Percentiles rank a stretch among this genome's conserved stretches.
These are phyloP conservation scores for Zygoascus hellenicus DNA, from an alignment of 1,139 yeast genomes.

Conservation along the genomic window DNA sequence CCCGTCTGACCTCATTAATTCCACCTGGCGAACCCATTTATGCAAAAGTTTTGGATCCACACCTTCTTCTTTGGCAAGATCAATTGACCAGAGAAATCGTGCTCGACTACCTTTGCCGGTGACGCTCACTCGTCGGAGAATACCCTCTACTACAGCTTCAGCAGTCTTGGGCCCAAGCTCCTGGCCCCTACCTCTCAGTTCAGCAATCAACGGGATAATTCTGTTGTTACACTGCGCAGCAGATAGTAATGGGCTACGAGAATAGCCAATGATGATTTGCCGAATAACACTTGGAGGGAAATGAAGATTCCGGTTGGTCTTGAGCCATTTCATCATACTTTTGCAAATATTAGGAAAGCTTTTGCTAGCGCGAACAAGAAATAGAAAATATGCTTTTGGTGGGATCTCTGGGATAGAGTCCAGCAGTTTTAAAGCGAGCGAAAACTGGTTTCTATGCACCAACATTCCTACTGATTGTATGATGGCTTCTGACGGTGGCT, in stretches of 20 bases:
- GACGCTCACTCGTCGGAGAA: slow-evolving; percentile 13
- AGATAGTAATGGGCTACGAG: slow-evolving; percentile 16
- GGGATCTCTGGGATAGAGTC: slow-evolving; percentile 12
- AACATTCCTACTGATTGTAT: slow-evolving; percentile 11
- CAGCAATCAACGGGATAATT: slow-evolving; percentile 15
- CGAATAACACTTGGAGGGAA: slow-evolving; percentile 18
- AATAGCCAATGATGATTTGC: slow-evolving; percentile 19
- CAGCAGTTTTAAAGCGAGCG: slow-evolving; percentile 15
- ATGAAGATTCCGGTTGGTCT: slow-evolving; percentile 9
- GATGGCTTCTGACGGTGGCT: slow-evolving; percentile 12
- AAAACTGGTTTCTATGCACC: slow-evolving; percentile 9
- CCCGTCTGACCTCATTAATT: slow-evolving; percentile 13
- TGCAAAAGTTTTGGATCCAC: slow-evolving; percentile 16
- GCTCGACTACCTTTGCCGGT: slow-evolving; percentile 18
- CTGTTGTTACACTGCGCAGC: slow-evolving; percentile 18
- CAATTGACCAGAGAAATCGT: slow-evolving; percentile 22
- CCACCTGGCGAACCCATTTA: slow-evolving; percentile 16
- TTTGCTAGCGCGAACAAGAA: slow-evolving; percentile 13
- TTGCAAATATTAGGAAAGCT: slow-evolving; percentile 15
- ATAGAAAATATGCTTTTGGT: slow-evolving; percentile 11
- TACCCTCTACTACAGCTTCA: slow-evolving; percentile 16
- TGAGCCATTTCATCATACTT: slow-evolving; percentile 18
- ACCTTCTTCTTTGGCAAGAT: slow-evolving; percentile 19
- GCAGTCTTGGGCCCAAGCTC: slow-evolving; percentile 15
- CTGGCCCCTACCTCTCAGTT: slow-evolving; percentile 16